Evolutionary conservation across 2,329 filamentous ascomycete species (phyloP).

Genomic region (Pseudogymnoascus sp.): DNA sequence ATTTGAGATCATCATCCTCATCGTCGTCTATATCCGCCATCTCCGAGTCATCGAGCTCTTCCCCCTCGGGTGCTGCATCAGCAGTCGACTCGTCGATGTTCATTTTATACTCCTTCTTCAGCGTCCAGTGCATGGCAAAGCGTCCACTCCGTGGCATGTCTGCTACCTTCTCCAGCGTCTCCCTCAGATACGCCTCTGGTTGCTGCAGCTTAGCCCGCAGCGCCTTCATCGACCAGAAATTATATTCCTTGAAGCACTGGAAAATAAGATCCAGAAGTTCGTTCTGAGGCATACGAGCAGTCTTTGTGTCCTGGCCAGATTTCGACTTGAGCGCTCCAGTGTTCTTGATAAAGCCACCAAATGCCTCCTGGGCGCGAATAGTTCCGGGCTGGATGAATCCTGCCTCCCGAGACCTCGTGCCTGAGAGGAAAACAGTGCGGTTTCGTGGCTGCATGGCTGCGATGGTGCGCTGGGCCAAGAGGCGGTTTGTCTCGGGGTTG

Average conservation of each 20-base stretch:
- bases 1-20: slow-evolving; percentile 58
- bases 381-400: slow-evolving; percentile 52
- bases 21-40: slow-evolving; percentile 48
- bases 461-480: slow-evolving; percentile 50
- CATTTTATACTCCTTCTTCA: slow-evolving; percentile 61
- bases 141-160: slow-evolving; percentile 72
- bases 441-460: slow-evolving; percentile 52
- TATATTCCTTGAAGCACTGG: slow-evolving; percentile 72
- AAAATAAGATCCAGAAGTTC: slow-evolving; percentile 82
- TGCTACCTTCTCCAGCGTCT: slow-evolving; percentile 74
- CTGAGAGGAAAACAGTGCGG: slow-evolving; percentile 36
- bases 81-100: slow-evolving; percentile 44
- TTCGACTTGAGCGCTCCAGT: slow-evolving; percentile 42
- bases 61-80: slow-evolving; percentile 31
- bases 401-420: slow-evolving; percentile 6
- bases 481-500: slow-evolving; percentile 58
- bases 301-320: slow-evolving; percentile 68
- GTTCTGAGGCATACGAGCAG: slow-evolving; percentile 80
- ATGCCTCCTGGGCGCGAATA: slow-evolving; percentile 33
- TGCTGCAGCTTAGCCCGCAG: slow-evolving; percentile 71
- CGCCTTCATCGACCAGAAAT: slow-evolving; percentile 89
- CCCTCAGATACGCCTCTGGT: slow-evolving; percentile 86
- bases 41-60: slow-evolving; percentile 36
- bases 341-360: slow-evolving; percentile 49
- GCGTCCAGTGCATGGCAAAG: slow-evolving; percentile 78